Percentiles rank a stretch among this genome's conserved stretches.
Evolutionary conservation across 1,139 yeast species (phyloP).

Genomic region (Debaryomyces coudertii): DNA sequence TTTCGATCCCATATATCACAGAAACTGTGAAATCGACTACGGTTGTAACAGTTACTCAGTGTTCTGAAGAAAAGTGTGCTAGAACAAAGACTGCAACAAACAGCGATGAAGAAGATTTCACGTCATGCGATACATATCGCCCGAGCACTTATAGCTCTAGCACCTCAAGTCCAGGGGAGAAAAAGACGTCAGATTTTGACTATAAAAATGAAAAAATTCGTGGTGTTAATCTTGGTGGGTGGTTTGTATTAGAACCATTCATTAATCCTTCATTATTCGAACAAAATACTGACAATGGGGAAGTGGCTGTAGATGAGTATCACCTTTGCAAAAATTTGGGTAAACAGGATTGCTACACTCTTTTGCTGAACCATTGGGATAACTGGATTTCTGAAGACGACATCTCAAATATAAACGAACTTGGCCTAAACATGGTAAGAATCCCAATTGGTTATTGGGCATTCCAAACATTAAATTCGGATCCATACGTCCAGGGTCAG

Average conservation of each 20-base stretch:
- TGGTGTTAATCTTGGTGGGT: conserved; percentile 91
- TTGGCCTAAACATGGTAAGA: conserved; percentile 84
- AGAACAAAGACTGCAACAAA: too few species aligned
- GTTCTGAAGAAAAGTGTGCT: too few species aligned
- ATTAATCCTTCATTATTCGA: conserved; percentile 84
- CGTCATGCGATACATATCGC: too few species aligned
- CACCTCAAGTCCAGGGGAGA: too few species aligned
- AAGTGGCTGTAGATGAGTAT: conserved; percentile 83
- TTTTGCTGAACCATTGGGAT: conserved; percentile 74
- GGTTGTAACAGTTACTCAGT: too few species aligned
- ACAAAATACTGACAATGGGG: conserved; percentile 33
- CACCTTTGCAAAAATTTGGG: conserved; percentile 70
- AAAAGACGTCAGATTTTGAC: too few species aligned
- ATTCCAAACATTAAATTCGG: conserved; percentile 60
- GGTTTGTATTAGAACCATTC: conserved; percentile 85
- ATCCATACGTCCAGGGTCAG: conserved; percentile 92
- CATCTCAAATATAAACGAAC: conserved; percentile 57
- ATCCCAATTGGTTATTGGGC: conserved; percentile 99
- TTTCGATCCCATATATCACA: too few species aligned
- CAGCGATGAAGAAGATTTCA: too few species aligned
- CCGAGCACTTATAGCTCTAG: too few species aligned
- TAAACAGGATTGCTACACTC: conserved; percentile 50
- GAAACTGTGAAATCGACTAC: too few species aligned
- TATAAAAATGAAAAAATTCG: conserved; percentile 56
- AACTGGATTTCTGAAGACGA: conserved; percentile 79